Percentiles rank a stretch among this genome's conserved stretches.
Evolutionary conservation across 805 yeast species (phyloP).

Genomic region (Nakazawaea sp.): DNA sequence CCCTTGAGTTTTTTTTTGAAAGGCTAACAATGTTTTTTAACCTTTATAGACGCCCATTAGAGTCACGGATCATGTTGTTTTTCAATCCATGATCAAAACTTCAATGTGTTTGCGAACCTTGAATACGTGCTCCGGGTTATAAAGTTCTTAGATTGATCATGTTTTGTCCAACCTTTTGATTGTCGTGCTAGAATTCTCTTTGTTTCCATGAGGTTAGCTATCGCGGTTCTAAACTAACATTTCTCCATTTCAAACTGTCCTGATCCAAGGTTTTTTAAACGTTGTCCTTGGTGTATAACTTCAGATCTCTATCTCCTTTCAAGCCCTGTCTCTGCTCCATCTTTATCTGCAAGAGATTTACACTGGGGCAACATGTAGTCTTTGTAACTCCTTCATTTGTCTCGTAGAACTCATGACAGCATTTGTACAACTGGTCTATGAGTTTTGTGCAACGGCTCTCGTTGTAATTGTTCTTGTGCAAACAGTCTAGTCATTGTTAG

Average conservation of each 20-base stretch:
- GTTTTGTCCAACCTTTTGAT: constrained; percentile 39
- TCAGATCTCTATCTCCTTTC: constrained; percentile 48
- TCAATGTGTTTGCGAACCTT: constrained; percentile 13
- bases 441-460: constrained; percentile 67
- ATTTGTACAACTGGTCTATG: constrained; percentile 66
- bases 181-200: constrained; percentile 41
- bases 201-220: constrained; percentile 36
- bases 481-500: constrained; percentile 42
- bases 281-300: constrained; percentile 18
- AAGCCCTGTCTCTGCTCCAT: constrained; percentile 57
- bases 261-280: neutral
- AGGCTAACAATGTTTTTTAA: constrained; percentile 35
- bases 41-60: constrained; percentile 75
- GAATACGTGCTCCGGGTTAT: constrained; percentile 86
- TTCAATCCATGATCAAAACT: constrained; percentile 42
- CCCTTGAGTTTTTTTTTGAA: constrained; percentile 14
- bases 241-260: no score
- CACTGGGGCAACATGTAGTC: constrained; percentile 76
- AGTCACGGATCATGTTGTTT: constrained; percentile 52
- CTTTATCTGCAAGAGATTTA: constrained; percentile 54
- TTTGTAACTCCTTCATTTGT: constrained; percentile 51
- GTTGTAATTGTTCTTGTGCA: constrained; percentile 52
- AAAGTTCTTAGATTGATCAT: constrained; percentile 69
- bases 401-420: constrained; percentile 65
- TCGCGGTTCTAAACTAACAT: constrained; percentile 79